Base-by-base conservation (phyloP, 1,139 yeast species). In the Suhomyces kunorum region DNA sequence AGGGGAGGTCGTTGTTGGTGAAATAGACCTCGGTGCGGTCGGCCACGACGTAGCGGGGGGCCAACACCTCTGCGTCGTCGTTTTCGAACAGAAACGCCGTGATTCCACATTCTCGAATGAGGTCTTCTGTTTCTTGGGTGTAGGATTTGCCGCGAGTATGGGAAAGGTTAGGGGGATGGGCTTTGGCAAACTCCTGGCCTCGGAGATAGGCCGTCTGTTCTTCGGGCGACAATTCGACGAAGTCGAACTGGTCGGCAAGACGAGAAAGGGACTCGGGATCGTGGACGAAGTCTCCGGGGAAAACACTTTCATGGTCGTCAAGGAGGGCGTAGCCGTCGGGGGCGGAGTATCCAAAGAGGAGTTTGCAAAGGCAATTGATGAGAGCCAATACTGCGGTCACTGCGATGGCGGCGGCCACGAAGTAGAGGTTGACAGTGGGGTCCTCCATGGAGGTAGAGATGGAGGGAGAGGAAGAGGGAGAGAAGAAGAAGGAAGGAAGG, bases 21-120 rank as follows among this genome's bases (percentile, higher is more conserved):
- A 85, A 84, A 34, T 64, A 59, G 13, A 85, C 60, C 47, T 83
- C 90, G 6, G 86, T 73, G 47, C 75, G 74, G 55, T 83, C 92
- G 39, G 81, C 85, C 7, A 84, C 76, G 4, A 75, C 49, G 44
- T 53, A 72, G 9, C 71, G 53, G 3, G 76, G 66, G 27, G 55
- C 53, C 18, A 67, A 50, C 24, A 54, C 50, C 15, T 50, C 53
- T 17, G 39, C 36, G 30, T 56, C 56, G 29, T 69, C 75, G 46
- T 65, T 71, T 34, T 66, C 72, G 43, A 71, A 71, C 42, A 64
- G 69, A 48, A 69, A 72, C 3, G 76, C 76, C 44, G 53, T 52
- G 14, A 71, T 59, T 3, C 78, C 78, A 36, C 58, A 54, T 25
- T 72, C 77, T 38, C 63, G 67, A 34, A 72, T 60, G 28, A 43